Percentiles rank a stretch among this genome's conserved stretches.
Conservation (phyloP, 208 protist species). For the Vickermania ingenoplastis region DNA sequence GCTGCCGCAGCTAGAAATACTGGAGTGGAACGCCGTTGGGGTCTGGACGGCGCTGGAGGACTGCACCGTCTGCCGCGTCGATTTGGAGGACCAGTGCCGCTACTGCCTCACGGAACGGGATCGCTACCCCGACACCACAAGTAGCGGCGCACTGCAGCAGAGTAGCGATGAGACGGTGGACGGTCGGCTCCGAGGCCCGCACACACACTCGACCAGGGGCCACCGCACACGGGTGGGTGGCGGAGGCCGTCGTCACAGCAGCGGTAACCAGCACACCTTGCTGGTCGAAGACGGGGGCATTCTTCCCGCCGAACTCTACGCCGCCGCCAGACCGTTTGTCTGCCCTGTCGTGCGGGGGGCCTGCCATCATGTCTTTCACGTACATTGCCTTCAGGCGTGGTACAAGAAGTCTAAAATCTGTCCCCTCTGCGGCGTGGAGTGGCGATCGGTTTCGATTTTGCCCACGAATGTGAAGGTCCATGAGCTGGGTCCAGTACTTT, state of each 20-base stretch:
- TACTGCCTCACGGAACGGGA: not conserved
- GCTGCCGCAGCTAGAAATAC: not conserved
- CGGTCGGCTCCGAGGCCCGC: not conserved
- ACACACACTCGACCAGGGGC: not conserved
- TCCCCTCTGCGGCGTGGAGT: conserved; percentile 88
- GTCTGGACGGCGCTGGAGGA: not conserved
- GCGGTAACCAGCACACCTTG: no score
- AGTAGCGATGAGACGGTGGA: not conserved
- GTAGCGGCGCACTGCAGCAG: no score
- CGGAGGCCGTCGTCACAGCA: no score
- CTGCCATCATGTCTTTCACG: conserved; percentile 95
- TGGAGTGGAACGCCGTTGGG: not conserved
- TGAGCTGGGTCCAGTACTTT: not conserved
- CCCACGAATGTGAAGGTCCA: not conserved
- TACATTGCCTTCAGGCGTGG: conserved; percentile 94
- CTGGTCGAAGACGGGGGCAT: not conserved
- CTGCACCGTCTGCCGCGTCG: not conserved
- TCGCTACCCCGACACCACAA: not conserved
- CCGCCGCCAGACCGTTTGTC: not conserved
- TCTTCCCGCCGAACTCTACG: not conserved
- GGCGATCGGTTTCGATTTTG: conserved; percentile 41
- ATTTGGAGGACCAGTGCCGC: not conserved
- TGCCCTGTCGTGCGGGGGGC: conserved; percentile 93
- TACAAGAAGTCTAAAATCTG: conserved; percentile 91
- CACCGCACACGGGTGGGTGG: no score